phyloP scores from a whole-genome alignment of 169 alveolate genomes.

The Cryptosporidium meleagridis region DNA sequence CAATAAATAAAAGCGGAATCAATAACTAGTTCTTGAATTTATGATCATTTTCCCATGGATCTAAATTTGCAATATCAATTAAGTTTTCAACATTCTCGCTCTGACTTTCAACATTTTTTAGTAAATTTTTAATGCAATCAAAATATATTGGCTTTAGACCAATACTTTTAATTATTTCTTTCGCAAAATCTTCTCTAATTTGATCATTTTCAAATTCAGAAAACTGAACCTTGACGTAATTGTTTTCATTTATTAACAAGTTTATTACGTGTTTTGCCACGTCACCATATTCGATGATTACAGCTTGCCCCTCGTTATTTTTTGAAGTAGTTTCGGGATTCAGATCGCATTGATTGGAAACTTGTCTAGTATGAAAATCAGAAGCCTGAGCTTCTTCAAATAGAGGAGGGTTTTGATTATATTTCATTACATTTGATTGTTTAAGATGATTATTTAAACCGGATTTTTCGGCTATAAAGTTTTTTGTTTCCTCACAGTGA shows the following conservation, averaged over 20 bases:
- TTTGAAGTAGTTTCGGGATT: not conserved
- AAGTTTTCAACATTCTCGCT: not conserved
- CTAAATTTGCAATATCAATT: conserved; percentile 53
- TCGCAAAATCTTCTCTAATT: conserved; percentile 25
- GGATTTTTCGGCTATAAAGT: too few species aligned
- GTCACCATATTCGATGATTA: not conserved
- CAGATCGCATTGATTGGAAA: not conserved
- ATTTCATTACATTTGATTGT: not conserved
- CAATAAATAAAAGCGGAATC: not conserved
- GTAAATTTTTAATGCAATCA: conserved; percentile 10
- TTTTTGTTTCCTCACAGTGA: not conserved
- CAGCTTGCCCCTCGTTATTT: not conserved
- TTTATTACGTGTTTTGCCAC: not conserved
- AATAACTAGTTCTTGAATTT: not conserved
- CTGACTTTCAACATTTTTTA: conserved; percentile 6
- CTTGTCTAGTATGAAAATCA: too few species aligned
- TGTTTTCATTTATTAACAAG: conserved; percentile 3
- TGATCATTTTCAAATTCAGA: conserved; percentile 16
- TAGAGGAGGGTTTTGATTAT: not conserved
- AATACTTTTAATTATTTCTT: conserved; percentile 3
- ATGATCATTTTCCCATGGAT: conserved; percentile 44
- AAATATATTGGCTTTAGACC: conserved; percentile 50
- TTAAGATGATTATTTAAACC: not conserved
- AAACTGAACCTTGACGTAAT: conserved; percentile 1
- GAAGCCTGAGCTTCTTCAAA: not conserved